Conservation (phyloP, 2,329 filamentous ascomycete species). For the Pyrenophora teres region DNA sequence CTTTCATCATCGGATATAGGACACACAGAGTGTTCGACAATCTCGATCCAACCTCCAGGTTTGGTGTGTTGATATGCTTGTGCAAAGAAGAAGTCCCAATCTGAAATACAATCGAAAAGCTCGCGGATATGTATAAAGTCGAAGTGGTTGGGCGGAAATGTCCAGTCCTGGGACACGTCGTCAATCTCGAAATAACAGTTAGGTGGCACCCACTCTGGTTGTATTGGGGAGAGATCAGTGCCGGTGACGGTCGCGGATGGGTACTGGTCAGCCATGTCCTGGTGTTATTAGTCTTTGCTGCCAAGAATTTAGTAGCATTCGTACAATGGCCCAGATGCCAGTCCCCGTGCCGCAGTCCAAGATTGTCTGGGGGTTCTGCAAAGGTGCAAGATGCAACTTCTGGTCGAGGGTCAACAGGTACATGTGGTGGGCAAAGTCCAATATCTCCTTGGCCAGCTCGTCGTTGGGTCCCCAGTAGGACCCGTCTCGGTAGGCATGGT, state of each 20-base stretch:
- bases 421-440: conserved; percentile 52
- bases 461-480: conserved; percentile 52
- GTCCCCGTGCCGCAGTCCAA: conserved; percentile 46
- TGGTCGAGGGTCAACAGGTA: conserved; percentile 43
- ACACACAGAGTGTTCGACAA: conserved; percentile 50
- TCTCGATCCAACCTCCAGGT: conserved; percentile 52
- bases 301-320: background rate
- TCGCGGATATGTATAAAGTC: conserved; percentile 56
- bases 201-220: conserved; percentile 54
- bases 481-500: conserved; percentile 46
- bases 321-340: conserved; percentile 45
- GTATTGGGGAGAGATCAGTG: conserved; percentile 56
- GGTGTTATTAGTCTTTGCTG: background rate
- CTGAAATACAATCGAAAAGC: conserved; percentile 52
- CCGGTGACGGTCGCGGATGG: conserved; percentile 46
- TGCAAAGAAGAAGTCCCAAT: conserved; percentile 52
- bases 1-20: conserved; percentile 49
- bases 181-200: conserved; percentile 56
- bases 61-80: conserved; percentile 44
- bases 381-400: conserved; percentile 42
- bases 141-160: conserved; percentile 42
- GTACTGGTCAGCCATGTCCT: conserved; percentile 38
- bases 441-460: conserved; percentile 49
- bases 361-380: conserved; percentile 36
- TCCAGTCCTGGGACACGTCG: conserved; percentile 52